Base-by-base conservation (phyloP, 2,329 filamentous ascomycete species). In the Metarhizium album region DNA sequence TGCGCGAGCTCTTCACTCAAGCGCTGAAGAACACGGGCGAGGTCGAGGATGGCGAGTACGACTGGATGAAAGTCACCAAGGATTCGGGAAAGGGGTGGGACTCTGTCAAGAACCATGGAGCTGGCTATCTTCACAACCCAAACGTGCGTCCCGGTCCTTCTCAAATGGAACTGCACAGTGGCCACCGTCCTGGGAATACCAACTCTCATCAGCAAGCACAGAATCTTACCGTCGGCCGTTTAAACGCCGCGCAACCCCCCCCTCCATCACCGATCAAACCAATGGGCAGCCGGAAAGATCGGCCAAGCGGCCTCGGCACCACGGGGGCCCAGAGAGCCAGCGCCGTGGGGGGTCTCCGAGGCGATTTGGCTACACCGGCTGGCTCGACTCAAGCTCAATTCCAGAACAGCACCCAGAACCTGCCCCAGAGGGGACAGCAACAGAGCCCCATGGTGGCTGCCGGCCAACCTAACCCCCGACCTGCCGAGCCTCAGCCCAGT, bases 51-150 rank as follows among this genome's bases (percentile, higher is more conserved):
- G 93, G 93, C 64, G 91, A 97, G 68, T 98, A 97, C 69, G 93
- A 98, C 73, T 98, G 93, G 93, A 95, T 97, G 89, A 96, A 95
- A 78, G 78, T 95, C 60, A 93, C 89, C 74, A 83, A 82, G 68
- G 76, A 79, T 64, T 74, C 78, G 62, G 88, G 90, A 71, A 93
- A 95, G 72, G 90, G 90, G 56, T 95, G 88, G 88, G 89, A 95
- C 71, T 65, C 66, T 51, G 68, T 63, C 60, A 87, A 88, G 68
- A 84, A 86, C 61, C 84, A 87, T 68, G 70, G 71, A 58, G 70
- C 70, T 57, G 61, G 62, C 33, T 76, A 76, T 60, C 75, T 88
- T 59, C 87, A 90, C 72, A 84, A 88, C 72, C 80, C 84, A 66
- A 89, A 90, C 69, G 78, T 75, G 53, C 75, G 86, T 61, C 87